Evolutionary conservation across 345 rosid genomes (phyloP).

Genomic region (Pistacia atlantica): DNA sequence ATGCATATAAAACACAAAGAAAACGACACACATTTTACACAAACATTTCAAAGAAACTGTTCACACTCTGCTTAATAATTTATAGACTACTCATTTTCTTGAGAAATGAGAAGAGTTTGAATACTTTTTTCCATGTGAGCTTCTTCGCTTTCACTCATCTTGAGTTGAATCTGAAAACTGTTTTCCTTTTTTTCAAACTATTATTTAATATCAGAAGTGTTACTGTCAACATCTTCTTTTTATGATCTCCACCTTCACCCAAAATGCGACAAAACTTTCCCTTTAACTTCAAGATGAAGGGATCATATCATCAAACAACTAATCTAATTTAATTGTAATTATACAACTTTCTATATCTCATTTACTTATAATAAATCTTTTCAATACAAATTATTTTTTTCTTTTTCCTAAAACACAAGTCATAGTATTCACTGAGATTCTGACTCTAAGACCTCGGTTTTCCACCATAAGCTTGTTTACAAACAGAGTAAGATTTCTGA

Average conservation of each 20-base stretch:
- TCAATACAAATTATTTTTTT: background rate
- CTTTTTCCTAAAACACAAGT: background rate
- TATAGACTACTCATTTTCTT: background rate
- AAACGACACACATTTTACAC: background rate
- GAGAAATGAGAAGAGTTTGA: constrained; percentile 1
- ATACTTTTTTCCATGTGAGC: background rate
- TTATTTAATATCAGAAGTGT: background rate
- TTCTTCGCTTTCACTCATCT: too few species aligned
- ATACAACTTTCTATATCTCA: background rate
- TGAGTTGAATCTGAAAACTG: background rate
- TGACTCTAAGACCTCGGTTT: constrained; percentile 51
- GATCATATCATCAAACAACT: background rate
- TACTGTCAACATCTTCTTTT: background rate
- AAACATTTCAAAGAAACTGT: background rate
- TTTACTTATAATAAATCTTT: background rate
- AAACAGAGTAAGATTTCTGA: constrained; percentile 69
- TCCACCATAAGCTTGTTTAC: constrained; percentile 83
- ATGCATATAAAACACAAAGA: background rate
- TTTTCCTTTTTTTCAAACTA: background rate
- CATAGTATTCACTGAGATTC: background rate
- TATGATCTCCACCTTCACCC: too few species aligned
- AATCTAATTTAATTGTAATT: background rate
- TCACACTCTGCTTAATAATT: background rate
- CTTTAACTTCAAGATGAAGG: constrained; percentile 12
- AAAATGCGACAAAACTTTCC: background rate